phyloP scores from a whole-genome alignment of 371 early-diverging fungal species.

The Mortierella sp. region DNA sequence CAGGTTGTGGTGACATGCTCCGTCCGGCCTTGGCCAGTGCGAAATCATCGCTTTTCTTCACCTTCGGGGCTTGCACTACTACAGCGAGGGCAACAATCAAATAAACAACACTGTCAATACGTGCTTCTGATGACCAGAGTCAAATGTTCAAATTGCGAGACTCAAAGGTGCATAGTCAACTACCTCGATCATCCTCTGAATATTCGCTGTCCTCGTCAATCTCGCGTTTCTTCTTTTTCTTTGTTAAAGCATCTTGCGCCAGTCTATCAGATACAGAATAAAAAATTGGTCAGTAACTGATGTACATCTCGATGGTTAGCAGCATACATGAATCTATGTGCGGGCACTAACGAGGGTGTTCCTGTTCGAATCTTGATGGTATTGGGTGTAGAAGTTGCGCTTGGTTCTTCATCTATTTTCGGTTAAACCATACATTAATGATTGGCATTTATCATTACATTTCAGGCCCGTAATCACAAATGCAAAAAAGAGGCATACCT shows the following conservation, averaged over 20 bases:
- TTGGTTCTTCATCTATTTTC: slow-evolving; percentile 41
- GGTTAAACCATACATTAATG: too few species aligned
- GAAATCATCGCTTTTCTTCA: slow-evolving; percentile 46
- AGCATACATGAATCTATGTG: not conserved
- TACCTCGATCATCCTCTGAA: slow-evolving; percentile 56
- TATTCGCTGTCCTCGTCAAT: slow-evolving; percentile 54
- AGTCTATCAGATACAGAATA: slow-evolving; percentile 1
- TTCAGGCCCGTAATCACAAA: too few species aligned
- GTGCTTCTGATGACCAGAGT: not conserved
- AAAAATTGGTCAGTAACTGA: not conserved
- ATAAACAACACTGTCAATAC: not conserved
- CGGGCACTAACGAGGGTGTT: slow-evolving; percentile 36
- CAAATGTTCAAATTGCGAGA: not conserved
- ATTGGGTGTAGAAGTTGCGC: slow-evolving; percentile 29
- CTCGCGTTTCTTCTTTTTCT: slow-evolving; percentile 47
- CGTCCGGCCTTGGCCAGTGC: slow-evolving; percentile 32
- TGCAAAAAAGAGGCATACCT: slow-evolving; percentile 1
- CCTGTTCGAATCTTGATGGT: slow-evolving; percentile 49
- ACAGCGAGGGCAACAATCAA: too few species aligned
- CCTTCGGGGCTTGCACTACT: slow-evolving; percentile 20
- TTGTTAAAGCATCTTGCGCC: slow-evolving; percentile 29
- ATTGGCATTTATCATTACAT: too few species aligned
- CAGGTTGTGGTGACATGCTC: slow-evolving; percentile 52
- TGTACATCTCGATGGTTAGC: too few species aligned
- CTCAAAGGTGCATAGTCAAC: not conserved